Percentiles rank a stretch among this genome's conserved stretches.
phyloP scores from a whole-genome alignment of 768 basidiomycete species.

The Mycena sanguinolenta region DNA sequence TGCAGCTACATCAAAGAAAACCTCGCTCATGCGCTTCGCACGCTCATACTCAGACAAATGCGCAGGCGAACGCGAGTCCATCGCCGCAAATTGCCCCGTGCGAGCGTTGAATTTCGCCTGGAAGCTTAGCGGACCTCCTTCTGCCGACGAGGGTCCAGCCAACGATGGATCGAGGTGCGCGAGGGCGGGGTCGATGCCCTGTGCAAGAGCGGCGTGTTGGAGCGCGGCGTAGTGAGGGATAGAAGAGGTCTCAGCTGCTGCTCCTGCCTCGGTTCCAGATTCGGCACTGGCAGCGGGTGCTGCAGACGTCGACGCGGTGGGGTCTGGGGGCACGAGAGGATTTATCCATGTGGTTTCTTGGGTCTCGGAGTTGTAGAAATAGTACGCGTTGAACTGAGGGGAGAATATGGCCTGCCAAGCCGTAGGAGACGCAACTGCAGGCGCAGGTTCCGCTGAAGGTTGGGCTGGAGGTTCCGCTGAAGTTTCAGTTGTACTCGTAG shows the following conservation, averaged over 20 bases:
- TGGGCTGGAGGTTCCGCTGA: conserved; percentile 29
- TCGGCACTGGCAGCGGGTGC: conserved; percentile 39
- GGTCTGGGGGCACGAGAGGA: conserved; percentile 63
- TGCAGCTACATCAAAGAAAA: conserved; percentile 86
- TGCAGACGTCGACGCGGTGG: conserved; percentile 42
- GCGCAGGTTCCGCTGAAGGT: conserved; percentile 26
- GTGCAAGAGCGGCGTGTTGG: conserved; percentile 79
- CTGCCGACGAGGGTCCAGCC: conserved; percentile 50
- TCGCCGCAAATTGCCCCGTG: conserved; percentile 79
- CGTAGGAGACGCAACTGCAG: conserved; percentile 32
- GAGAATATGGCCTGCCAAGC: conserved; percentile 89
- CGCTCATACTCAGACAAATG: conserved; percentile 88
- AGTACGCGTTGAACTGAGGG: conserved; percentile 83
- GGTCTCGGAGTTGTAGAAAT: conserved; percentile 84
- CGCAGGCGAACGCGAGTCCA: conserved; percentile 77
- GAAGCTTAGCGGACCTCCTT: conserved; percentile 57
- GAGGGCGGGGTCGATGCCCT: conserved; percentile 87
- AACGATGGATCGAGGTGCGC: conserved; percentile 86
- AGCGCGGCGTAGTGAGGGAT: conserved; percentile 60
- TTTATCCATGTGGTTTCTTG: conserved; percentile 89
- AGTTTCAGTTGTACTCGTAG: conserved; percentile 23
- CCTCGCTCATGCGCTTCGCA: conserved; percentile 87
- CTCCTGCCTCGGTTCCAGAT: conserved; percentile 29
- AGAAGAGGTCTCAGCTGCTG: conserved; percentile 40
- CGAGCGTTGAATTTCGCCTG: conserved; percentile 86